Base-by-base conservation (phyloP, 345 rosid genomes). In the Sisymbrium altissimum region DNA sequence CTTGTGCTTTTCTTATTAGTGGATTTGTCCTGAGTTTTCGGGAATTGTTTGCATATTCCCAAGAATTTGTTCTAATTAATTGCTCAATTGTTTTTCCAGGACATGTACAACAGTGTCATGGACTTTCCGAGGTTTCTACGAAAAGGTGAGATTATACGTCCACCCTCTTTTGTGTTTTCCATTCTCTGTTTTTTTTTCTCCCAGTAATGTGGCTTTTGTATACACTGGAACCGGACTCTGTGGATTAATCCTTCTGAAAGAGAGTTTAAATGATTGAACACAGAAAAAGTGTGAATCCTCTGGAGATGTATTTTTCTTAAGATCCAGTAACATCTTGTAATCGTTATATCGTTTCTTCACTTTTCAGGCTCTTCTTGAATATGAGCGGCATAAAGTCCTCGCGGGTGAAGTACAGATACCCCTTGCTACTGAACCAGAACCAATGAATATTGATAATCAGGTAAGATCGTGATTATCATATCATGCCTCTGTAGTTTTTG, bases 31-130 rank as follows among this genome's bases (percentile, higher is more conserved):
- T 48, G 29, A 57, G 57, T 18, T 18, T n/a, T 74, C 1, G 23
- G 33, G 32, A 14, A 18, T 27, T 54, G 32, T 48, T 9, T 50
- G 64, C 18, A 61, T 58, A 14, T 19, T 48, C 15, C 39, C 25
- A 43, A 55, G 71, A 70, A 13, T 55, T 58, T 14, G 46, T 32
- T 78, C 64, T 59, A 66, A 71, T 71, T 30, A 58, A 66, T 71
- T 57, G 40, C 50, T 19, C 35, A 23, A 57, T 41, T 60, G 2
- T 45, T 53, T 71, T 73, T 68, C 30, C 89, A 93, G 98, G 89
- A 93, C 97, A 21, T 93, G 98, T 80, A 93, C 98, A 40, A 90
- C 98, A 14, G 92, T 93, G 45, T 93, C 98, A 66, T 93, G 98
- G 98, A 90, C 98, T 62, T 93, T 93, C 74, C 90, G 98, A 68